Base-by-base conservation (phyloP, 768 basidiomycete genomes). In the Lactarius akahatsu region DNA sequence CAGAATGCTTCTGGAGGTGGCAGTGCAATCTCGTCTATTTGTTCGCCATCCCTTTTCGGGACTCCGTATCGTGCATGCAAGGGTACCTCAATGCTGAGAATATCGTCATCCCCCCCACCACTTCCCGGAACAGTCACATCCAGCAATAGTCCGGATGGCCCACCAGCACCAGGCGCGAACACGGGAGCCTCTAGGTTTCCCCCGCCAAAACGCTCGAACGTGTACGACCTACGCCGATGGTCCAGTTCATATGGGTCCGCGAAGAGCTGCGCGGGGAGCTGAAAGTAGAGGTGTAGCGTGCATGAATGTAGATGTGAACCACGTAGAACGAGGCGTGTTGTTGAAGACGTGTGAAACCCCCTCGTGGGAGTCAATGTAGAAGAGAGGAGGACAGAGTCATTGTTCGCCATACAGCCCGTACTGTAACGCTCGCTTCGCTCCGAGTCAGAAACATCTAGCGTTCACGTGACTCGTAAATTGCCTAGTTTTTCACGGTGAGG, bases 181-280 rank as follows among this genome's bases (percentile, higher is more conserved):
- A 47, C 20, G 45, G 45, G 10, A 9, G 66, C 66, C 36, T 67
- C 66, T 26, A 67, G 23, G 18, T 67, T 40, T 15, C 66, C 66
- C 62, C 52, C 62, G 13, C 62, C 66, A 40, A 67, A 63, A n/a
- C 38, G 66, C 26, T 67, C 58, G 43, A 67, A 63, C n/a, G 58
- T 55, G 58, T 67, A 67, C 26, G 20, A 45, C 1, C 50, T 28
- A 15, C 26, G 58, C 9, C 66, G 62, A 45, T 59, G 62, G 10
- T 59, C 52, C 18, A 67, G 52, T 40, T 67, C 66, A 34, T 47
- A n/a, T 23, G n/a, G n/a, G n/a, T 47, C 45, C n/a, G 9, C 45
- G n/a, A 47, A 47, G n/a, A 67, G 50, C 45, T 23, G 45, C 20
- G 20, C 45, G 3, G 45, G n/a, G 45, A n/a, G 45, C n/a, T n/a